Percentiles rank a stretch among this genome's conserved stretches.
These are phyloP conservation scores for Hypholoma fasciculare DNA, from an alignment of 768 basidiomycete genomes.

Conservation along the genomic window DNA sequence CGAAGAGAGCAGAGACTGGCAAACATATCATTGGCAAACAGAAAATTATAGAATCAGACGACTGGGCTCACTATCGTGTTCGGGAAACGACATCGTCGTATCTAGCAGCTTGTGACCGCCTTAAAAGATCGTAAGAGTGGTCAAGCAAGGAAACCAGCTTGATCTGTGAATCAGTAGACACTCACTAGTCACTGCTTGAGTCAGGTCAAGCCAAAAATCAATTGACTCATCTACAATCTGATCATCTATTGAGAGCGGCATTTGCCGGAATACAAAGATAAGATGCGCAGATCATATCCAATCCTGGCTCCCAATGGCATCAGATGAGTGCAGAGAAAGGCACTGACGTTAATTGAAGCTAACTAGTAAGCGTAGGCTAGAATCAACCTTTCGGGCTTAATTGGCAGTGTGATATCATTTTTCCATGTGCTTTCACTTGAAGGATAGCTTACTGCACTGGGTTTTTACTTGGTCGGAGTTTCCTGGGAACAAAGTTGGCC, in stretches of 20 bases:
- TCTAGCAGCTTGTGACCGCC: neutral
- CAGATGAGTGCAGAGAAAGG: no score
- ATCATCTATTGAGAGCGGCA: slow-evolving; percentile 1
- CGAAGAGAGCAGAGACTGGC: slow-evolving; percentile 73
- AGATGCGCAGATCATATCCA: neutral
- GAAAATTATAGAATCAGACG: neutral
- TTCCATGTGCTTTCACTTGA: no score
- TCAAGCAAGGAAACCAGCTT: neutral
- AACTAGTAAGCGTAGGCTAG: no score
- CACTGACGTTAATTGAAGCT: no score
- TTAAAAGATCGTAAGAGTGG: neutral
- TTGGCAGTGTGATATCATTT: no score
- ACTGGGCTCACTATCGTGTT: slow-evolving; percentile 69
- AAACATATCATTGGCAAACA: neutral
- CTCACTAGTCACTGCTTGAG: neutral
- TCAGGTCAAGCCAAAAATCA: neutral
- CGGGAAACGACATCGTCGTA: slow-evolving; percentile 60
- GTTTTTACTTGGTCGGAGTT: no score
- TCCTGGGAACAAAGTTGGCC: no score
- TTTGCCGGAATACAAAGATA: slow-evolving; percentile 1
- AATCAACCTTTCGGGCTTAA: no score
- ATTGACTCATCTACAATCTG: slow-evolving; percentile 8
- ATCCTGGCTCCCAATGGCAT: no score
- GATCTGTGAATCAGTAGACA: neutral
- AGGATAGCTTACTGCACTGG: no score